Base-by-base conservation (phyloP, 106 monocot species). In the Vanilla planifolia region DNA sequence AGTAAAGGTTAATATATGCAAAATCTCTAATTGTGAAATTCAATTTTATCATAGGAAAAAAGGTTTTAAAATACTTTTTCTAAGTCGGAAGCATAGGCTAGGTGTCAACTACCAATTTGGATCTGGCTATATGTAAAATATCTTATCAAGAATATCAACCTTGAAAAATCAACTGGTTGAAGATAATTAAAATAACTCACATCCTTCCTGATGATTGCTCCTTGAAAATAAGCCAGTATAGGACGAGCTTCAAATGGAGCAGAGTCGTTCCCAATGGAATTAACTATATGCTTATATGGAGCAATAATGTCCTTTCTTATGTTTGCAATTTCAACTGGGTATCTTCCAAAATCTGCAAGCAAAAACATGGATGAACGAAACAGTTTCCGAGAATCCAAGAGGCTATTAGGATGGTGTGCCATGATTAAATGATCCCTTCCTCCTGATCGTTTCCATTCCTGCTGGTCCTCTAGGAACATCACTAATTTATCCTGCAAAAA, bases 331-430 rank as follows among this genome's bases (percentile, higher is more conserved):
- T 86, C 73, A 33, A 33, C 58, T 1, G 78, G 64, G 60, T 90
- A 90, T 40, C 95, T 75, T 43, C 85, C 90, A 45, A 96, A 96
- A 70, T 96, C 90, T 3, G 95, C 66, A 37, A 96, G 79, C 24
- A 96, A 27, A 62, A 86, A 75, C 43, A 77, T 78, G 3, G 75
- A 71, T 47, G 77, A 37, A 10, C 75, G 43, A 1, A 86, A 48
- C 33, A 69, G 71, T 48, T 15, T 60, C 61, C 81, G 66, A n/a
- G 81, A 71, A 52, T 68, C 69, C 59, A 72, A 64, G 83, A 96
- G 67, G 48, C 90, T 96, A 55, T 90, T 96, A 9, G 87, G 95
- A 69, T 96, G 95, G 44, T 91, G 95, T 4, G 90, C 81, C 20
- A 84, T 46, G 43, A 96, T 72, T 7, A 96, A 34, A 80, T 96